Evolutionary conservation across 2,329 filamentous ascomycete genomes (phyloP).

Genomic region (Acephala macrosclerotiorum): DNA sequence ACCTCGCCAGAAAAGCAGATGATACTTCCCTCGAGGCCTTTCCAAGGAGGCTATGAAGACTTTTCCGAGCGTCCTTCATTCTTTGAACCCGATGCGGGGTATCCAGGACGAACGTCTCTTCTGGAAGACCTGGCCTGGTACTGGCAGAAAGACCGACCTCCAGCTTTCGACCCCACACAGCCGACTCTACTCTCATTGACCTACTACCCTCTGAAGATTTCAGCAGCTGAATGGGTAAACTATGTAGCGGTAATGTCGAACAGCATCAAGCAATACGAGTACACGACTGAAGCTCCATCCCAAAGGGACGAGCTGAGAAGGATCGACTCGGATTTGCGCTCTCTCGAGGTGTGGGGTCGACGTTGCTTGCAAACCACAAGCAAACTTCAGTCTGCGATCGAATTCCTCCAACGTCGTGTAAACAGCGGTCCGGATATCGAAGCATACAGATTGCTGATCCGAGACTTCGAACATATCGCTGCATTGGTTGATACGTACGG

Average conservation of each 20-base stretch:
- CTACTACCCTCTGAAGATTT: constrained; percentile 25
- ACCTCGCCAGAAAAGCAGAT: not conserved
- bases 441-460: constrained; percentile 2
- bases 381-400: constrained; percentile 17
- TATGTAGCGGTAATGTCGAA: constrained; percentile 19
- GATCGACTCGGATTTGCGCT: constrained; percentile 9
- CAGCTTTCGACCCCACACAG: constrained; percentile 10
- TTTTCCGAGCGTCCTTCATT: constrained; percentile 8
- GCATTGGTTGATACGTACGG: constrained; percentile 17
- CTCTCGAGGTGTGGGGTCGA: constrained; percentile 22
- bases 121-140: constrained; percentile 12
- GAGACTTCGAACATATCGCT: constrained; percentile 24
- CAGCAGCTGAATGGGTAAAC: constrained; percentile 24
- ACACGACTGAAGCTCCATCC: constrained; percentile 9
- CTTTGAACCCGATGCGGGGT: not conserved
- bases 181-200: constrained; percentile 18
- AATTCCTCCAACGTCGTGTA: constrained; percentile 16
- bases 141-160: constrained; percentile 15
- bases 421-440: not conserved
- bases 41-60: constrained; percentile 24
- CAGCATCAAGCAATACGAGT: constrained; percentile 15
- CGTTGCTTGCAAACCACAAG: constrained; percentile 14
- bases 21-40: not conserved
- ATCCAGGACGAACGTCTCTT: constrained; percentile 8
- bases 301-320: not conserved